Conservation (phyloP, 352 stramenopile genomes). For the Globisporangium barbulae region DNA sequence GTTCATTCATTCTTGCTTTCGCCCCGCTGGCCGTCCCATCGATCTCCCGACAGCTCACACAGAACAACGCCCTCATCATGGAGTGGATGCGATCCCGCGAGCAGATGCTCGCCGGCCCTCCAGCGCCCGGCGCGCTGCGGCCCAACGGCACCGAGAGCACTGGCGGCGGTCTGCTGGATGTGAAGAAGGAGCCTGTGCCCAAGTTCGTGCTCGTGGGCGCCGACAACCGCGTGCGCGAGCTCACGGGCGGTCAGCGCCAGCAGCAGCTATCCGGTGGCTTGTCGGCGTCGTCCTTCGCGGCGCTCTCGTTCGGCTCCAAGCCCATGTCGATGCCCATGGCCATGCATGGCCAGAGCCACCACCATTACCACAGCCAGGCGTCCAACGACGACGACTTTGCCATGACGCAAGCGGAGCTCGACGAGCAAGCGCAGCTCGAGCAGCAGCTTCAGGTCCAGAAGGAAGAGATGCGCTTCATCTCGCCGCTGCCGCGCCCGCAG, state of each 20-base stretch:
- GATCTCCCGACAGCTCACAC: background rate
- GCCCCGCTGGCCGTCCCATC: slow-evolving; percentile 8
- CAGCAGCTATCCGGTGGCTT: background rate
- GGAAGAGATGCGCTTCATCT: slow-evolving; percentile 78
- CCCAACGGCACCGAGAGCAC: background rate
- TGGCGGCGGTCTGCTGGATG: slow-evolving; percentile 6
- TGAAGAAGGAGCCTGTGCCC: slow-evolving; percentile 27
- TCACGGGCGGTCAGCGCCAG: slow-evolving; percentile 32
- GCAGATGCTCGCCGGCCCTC: slow-evolving; percentile 29
- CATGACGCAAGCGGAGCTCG: slow-evolving; percentile 46
- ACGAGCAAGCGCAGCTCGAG: slow-evolving; percentile 64
- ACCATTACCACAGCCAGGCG: slow-evolving; percentile 6
- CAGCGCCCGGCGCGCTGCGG: slow-evolving; percentile 18
- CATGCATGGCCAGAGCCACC: slow-evolving; percentile 12
- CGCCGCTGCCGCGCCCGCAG: slow-evolving; percentile 41
- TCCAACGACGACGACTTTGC: slow-evolving; percentile 29
- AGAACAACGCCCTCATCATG: slow-evolving; percentile 18
- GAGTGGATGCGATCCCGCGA: slow-evolving; percentile 58
- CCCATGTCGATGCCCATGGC: slow-evolving; percentile 21
- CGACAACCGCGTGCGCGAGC: slow-evolving; percentile 69
- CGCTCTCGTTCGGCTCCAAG: slow-evolving; percentile 15
- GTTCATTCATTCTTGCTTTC: slow-evolving; percentile 18
- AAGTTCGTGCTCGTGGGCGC: slow-evolving; percentile 71
- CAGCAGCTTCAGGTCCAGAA: slow-evolving; percentile 73
- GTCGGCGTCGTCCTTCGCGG: slow-evolving; percentile 9